Conservation (phyloP, 2,329 filamentous ascomycete species). For the Monosporascus sp. region DNA sequence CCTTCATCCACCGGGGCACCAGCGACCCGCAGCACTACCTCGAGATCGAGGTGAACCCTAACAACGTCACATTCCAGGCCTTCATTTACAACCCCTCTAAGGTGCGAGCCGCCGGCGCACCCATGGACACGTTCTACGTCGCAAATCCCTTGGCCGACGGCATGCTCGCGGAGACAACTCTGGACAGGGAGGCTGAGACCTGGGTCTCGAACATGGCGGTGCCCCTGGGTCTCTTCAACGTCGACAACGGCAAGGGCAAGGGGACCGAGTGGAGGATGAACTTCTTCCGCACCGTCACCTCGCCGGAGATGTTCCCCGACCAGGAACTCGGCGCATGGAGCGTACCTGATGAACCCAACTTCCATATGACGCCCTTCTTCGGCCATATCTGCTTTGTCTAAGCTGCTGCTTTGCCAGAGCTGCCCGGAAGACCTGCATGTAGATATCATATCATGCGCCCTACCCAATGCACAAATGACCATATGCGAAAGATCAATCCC, state of each 20-base stretch:
- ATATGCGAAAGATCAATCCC: too few relatives aligned
- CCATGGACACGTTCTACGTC: constrained; percentile 40
- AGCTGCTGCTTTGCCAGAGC: not conserved
- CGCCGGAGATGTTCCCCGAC: constrained; percentile 35
- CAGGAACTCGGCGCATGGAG: constrained; percentile 42
- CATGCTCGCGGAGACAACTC: constrained; percentile 32
- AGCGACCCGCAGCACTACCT: constrained; percentile 43
- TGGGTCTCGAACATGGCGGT: constrained; percentile 38
- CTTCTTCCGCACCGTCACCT: constrained; percentile 43
- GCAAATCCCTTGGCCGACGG: constrained; percentile 34
- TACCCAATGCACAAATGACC: too few relatives aligned
- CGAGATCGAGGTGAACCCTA: constrained; percentile 45
- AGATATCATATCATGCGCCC: too few relatives aligned
- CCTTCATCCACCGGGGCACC: constrained; percentile 40
- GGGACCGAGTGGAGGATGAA: constrained; percentile 47
- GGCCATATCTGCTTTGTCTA: constrained; percentile 19
- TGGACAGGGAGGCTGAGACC: constrained; percentile 28
- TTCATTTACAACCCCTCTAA: constrained; percentile 47
- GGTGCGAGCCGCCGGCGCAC: constrained; percentile 31
- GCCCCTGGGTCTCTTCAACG: constrained; percentile 44
- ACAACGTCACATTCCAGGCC: constrained; percentile 46
- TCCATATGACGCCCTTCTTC: constrained; percentile 43
- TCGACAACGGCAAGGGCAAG: constrained; percentile 34
- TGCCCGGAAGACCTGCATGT: too few relatives aligned
- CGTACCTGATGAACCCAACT: constrained; percentile 38